Evolutionary conservation across 805 yeast genomes (phyloP), one percentile per base, ranked within the genome.

Genomic region (Tetrapisispora nanseiensis): DNA sequence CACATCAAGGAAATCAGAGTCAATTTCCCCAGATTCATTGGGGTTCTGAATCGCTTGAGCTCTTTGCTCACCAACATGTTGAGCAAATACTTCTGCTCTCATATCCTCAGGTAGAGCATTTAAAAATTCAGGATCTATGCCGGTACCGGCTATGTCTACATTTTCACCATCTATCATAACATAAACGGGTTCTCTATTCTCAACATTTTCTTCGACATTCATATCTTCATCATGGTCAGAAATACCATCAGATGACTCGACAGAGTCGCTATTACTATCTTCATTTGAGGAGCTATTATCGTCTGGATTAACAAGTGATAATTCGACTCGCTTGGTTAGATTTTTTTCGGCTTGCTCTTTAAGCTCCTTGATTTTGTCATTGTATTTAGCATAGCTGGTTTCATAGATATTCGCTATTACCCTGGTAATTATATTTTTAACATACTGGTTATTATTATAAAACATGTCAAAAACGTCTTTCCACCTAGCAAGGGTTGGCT

Each of bases 81-180:
- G 90, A 0, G 89, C 76, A 55, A 85, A 79, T 0, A 87, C 97
- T 55, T 89, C 96, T 48, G 86, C 95, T 39, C 96, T 69, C 84
- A 89, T 83, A 41, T 85, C 92, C 34, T 86, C 95, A 0, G 97
- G 97, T 29, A 89, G 69, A 0, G 95, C 96, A 52, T 81, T 82
- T 46, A 89, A 68, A 57, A 86, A 89, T 50, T 84, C 90, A 0
- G 95, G 95, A 62, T 89, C 97, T 45, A 89, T 86, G 42, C 85
- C 96, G 3, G 95, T 80, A 0, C 92, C 95, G 32, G 89, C 75
- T 29, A 89, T 83, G 56, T 89, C 94, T 28, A 89, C 87, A 39
- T 79, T 78, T 22, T 80, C 63, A 20, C 82, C 94, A 29, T 86
- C 87, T 49, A 89, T 81, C 11, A 68, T 68, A 3, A 89, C 86